phyloP scores from a whole-genome alignment of 2,329 filamentous ascomycete species.

The Colletotrichum shisoi region DNA sequence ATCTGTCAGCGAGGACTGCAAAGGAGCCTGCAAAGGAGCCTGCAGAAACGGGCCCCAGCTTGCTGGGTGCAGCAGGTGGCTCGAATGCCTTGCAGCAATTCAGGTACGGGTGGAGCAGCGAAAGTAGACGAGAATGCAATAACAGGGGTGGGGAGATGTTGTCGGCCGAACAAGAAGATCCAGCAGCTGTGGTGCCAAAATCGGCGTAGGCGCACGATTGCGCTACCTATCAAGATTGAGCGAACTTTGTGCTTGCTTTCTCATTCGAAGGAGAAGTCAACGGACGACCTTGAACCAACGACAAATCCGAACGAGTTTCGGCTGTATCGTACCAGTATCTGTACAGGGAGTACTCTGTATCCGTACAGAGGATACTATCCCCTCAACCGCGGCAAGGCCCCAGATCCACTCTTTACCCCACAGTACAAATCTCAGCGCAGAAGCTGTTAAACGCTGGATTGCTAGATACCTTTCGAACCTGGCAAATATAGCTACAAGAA shows the following conservation, averaged over 20 bases:
- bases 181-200: too few species aligned
- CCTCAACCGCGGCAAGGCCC: too few species aligned
- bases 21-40: not conserved
- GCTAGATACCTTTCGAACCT: too few species aligned
- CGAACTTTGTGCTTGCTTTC: not conserved
- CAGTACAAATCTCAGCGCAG: too few species aligned
- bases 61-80: constrained; percentile 10
- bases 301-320: not conserved
- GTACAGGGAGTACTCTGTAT: too few species aligned
- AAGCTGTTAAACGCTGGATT: too few species aligned
- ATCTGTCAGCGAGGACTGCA: not conserved
- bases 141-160: not conserved
- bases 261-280: not conserved
- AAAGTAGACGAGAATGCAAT: not conserved
- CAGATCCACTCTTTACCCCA: too few species aligned
- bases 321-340: not conserved
- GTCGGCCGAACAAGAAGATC: not conserved
- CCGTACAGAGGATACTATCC: too few species aligned
- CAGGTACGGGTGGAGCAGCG: constrained; percentile 18
- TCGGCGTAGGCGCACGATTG: not conserved
- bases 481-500: too few species aligned
- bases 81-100: constrained; percentile 18
- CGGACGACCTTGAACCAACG: not conserved
- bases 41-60: not conserved
- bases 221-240: not conserved